These are phyloP conservation scores for Candida saitoana DNA, from an alignment of 805 yeast genomes.

Conservation along the genomic window DNA sequence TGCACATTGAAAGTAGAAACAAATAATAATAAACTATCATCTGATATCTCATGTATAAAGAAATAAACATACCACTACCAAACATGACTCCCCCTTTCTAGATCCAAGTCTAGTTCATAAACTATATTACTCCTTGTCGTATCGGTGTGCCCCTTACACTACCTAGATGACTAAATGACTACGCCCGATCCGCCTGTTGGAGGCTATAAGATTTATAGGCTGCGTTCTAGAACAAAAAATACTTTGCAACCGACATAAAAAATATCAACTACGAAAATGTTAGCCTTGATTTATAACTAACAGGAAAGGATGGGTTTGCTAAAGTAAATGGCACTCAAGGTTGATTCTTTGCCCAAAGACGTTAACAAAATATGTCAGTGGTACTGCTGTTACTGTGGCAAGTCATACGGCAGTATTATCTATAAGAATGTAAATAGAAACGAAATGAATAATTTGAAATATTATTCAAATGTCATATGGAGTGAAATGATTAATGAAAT, in stretches of 20 bases:
- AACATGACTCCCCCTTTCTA: no score
- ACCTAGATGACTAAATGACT: no score
- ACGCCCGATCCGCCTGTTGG: background rate
- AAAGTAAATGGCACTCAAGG: background rate
- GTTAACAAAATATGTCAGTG: conserved; percentile 34
- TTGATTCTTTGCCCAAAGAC: conserved; percentile 2
- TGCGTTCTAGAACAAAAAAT: conserved; percentile 1
- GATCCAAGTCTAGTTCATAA: no score
- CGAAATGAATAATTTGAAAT: background rate
- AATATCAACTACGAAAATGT: conserved; percentile 2
- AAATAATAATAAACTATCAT: no score
- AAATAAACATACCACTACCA: no score
- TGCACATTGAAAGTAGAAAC: no score
- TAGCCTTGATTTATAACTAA: conserved; percentile 4
- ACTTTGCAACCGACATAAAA: conserved; percentile 2
- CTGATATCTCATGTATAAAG: no score
- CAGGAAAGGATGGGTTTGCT: background rate
- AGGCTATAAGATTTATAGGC: no score
- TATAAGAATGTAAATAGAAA: conserved; percentile 11
- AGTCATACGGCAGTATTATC: conserved; percentile 31
- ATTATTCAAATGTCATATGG: background rate
- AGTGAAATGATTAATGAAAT: background rate
- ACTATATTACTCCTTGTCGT: no score
- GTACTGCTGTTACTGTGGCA: conserved; percentile 41
- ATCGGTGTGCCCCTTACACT: no score